These are phyloP conservation scores for Cylindrotheca fusiformis DNA, from an alignment of 108 stramenopile species.

Conservation along the genomic window DNA sequence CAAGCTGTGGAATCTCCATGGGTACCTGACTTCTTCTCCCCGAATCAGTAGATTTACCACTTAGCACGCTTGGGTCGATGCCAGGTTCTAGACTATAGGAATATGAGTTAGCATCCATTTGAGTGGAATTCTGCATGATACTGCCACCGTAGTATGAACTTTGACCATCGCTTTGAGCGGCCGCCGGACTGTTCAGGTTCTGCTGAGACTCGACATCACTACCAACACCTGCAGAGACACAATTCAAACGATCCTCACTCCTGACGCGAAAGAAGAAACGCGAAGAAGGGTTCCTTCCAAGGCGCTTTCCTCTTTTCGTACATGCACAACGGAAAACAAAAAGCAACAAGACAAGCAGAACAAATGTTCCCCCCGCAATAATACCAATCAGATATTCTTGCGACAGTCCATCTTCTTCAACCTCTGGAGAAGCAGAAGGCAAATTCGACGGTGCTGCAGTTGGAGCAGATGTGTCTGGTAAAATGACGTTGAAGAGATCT, in stretches of 20 bases:
- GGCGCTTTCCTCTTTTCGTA: not conserved
- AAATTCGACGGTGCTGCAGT: not conserved
- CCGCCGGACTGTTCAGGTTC: not conserved
- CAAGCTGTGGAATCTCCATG: constrained; percentile 18
- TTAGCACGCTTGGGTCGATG: constrained; percentile 26
- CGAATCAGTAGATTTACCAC: constrained; percentile 8
- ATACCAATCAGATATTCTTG: not conserved
- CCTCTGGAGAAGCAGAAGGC: not conserved
- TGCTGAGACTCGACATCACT: not conserved
- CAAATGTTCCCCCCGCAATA: not conserved
- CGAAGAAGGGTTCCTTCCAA: not conserved
- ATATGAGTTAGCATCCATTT: constrained; percentile 44
- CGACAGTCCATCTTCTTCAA: not conserved
- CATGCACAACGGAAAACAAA: not conserved
- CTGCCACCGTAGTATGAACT: not conserved
- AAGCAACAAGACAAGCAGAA: not conserved
- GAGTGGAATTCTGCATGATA: constrained; percentile 4
- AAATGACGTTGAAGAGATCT: not conserved
- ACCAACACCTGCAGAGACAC: not conserved
- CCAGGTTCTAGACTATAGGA: constrained; percentile 63
- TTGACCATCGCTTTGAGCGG: not conserved
- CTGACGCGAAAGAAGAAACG: not conserved
- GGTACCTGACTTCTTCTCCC: constrained; percentile 1
- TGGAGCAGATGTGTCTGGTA: not conserved
- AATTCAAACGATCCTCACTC: not conserved